phyloP scores from a whole-genome alignment of 768 basidiomycete species.

The Boletellus ananiceps region DNA sequence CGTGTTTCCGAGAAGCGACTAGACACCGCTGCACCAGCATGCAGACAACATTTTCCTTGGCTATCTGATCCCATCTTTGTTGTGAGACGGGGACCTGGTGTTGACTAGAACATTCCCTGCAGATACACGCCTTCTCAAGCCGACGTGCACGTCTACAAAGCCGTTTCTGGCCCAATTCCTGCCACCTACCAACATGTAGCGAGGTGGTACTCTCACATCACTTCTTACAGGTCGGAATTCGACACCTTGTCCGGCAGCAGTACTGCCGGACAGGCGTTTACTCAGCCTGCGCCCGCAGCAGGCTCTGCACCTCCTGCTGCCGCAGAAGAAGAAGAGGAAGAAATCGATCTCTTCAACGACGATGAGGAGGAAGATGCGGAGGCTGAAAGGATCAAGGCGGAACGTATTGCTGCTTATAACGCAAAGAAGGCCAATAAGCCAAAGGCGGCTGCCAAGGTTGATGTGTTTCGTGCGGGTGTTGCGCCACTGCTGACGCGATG shows the following conservation, averaged over 20 bases:
- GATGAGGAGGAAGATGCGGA: slow-evolving; percentile 81
- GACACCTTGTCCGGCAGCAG: slow-evolving; percentile 79
- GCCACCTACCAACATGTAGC: slow-evolving; percentile 66
- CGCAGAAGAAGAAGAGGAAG: slow-evolving; percentile 52
- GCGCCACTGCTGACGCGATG: slow-evolving; percentile 10
- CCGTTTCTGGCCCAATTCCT: slow-evolving; percentile 64
- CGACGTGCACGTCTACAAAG: slow-evolving; percentile 88
- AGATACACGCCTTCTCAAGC: slow-evolving; percentile 93
- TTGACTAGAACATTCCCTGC: slow-evolving; percentile 11
- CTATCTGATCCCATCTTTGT: slow-evolving; percentile 55
- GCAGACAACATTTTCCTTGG: slow-evolving; percentile 69
- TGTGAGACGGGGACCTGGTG: neutral
- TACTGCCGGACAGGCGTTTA: slow-evolving; percentile 70
- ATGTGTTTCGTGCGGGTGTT: slow-evolving; percentile 13
- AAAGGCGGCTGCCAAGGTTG: slow-evolving; percentile 83
- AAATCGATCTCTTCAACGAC: slow-evolving; percentile 86
- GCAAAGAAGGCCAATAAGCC: slow-evolving; percentile 90
- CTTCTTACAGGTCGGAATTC: slow-evolving; percentile 79
- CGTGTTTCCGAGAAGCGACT: slow-evolving; percentile 95
- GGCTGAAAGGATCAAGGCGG: slow-evolving; percentile 81
- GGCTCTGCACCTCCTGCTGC: slow-evolving; percentile 44
- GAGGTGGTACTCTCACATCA: slow-evolving; percentile 94
- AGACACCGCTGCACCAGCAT: slow-evolving; percentile 81
- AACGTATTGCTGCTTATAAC: slow-evolving; percentile 91
- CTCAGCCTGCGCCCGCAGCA: slow-evolving; percentile 42